Conservation (phyloP, 2,329 filamentous ascomycete genomes). For the Coleophoma eucalyptorum region DNA sequence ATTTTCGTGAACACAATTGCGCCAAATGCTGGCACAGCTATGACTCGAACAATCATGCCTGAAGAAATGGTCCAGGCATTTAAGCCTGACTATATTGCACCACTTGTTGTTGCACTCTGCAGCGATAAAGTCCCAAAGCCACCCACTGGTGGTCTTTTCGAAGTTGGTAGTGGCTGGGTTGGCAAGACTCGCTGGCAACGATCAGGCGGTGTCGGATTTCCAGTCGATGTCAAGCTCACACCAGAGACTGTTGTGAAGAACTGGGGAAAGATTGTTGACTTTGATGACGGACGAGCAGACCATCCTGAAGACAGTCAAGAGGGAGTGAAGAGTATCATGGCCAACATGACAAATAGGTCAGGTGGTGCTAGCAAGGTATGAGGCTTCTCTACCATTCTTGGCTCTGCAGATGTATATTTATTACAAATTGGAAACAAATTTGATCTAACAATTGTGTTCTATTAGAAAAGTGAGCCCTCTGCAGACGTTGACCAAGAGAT, state of each 20-base stretch:
- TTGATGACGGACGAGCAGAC: conserved; percentile 83
- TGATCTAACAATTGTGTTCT: conserved; percentile 16
- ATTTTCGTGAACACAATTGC: conserved; percentile 98
- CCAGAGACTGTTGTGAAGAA: conserved; percentile 78
- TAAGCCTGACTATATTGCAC: conserved; percentile 98
- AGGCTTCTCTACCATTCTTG: conserved; percentile 19
- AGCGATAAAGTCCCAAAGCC: conserved; percentile 84
- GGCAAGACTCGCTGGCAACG: conserved; percentile 94
- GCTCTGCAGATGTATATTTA: conserved; percentile 16
- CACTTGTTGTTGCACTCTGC: conserved; percentile 78
- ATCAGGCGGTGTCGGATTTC: conserved; percentile 85
- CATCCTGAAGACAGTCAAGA: conserved; percentile 77
- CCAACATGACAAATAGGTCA: conserved; percentile 78
- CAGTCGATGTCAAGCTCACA: conserved; percentile 75
- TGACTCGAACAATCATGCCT: conserved; percentile 92
- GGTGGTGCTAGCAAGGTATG: conserved; percentile 54
- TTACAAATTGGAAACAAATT: conserved; percentile 14
- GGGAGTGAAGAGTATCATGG: conserved; percentile 72
- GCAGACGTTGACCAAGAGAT: conserved; percentile 53
- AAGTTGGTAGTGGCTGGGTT: conserved; percentile 93
- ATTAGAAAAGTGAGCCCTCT: conserved; percentile 25
- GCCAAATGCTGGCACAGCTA: conserved; percentile 91
- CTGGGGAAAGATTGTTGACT: conserved; percentile 79
- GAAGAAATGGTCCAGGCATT: conserved; percentile 98
- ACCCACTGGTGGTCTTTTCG: conserved; percentile 84